Evolutionary conservation across 495 filamentous ascomycete species (phyloP), one percentile per base, ranked within the genome.

Genomic region (Monascus purpureus): DNA sequence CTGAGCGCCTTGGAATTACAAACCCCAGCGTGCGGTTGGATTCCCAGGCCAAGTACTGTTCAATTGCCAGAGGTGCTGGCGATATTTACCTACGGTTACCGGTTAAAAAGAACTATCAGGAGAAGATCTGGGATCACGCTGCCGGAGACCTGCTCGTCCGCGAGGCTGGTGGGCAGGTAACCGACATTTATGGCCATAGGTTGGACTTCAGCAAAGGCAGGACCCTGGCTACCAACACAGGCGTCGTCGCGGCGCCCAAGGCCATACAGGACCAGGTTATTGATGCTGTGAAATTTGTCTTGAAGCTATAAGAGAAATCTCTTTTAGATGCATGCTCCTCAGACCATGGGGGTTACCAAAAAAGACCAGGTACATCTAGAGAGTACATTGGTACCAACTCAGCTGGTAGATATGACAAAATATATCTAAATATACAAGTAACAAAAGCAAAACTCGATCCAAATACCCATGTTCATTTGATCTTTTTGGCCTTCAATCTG

Each of bases 61-160:
- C 80, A 2, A 87, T 99, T 49, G 87, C 92, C n/a, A 65, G 90
- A 38, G 90, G 90, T 15, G 86, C 87, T 5, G 90, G 86, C 26
- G 92, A 99, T 46, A 74, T 99, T 41, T 96, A 96, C 53, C 62
- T 97, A 42, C 69, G 90, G 31, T 59, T 99, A 17, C 90, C 92
- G 12, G 75, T 79, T 8, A 77, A 69, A 43, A 77, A 75, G 47
- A 74, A 76, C 15, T 99, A 96, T 57, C 74, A 93, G 59, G 90
- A 99, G 68, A 99, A 99, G 69, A 96, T 99, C 41, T 99, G 90
- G 90, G 90, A 99, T 52, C 90, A 99, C 57, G 92, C 88, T 18
- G 88, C 84, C n/a, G 90, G 90, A 20, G 86, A 92, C 38, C 55
- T 99, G 31, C 87, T 99, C 43, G 86, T 94, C 8, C 70, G 85